These are phyloP conservation scores for Pholiota molesta DNA, from an alignment of 768 basidiomycete genomes.

Conservation along the genomic window DNA sequence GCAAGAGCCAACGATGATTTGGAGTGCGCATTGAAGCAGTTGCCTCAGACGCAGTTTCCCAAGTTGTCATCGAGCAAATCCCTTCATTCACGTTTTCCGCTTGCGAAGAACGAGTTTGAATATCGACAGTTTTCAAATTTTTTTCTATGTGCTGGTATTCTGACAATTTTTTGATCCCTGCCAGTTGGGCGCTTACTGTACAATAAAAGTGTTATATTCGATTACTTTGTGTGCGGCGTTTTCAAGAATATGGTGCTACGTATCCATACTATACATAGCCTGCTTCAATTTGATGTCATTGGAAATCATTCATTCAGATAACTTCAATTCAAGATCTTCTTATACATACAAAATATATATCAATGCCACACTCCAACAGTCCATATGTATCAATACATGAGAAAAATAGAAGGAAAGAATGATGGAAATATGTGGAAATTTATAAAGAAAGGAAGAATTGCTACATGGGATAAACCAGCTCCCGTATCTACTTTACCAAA, in stretches of 20 bases:
- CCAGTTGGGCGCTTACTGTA: no score
- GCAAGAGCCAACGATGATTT: not conserved
- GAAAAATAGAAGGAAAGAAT: not conserved
- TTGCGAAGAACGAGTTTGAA: not conserved
- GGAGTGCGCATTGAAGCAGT: conserved; percentile 1
- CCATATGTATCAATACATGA: not conserved
- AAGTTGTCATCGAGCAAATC: not conserved
- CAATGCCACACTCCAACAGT: not conserved
- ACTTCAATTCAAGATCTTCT: not conserved
- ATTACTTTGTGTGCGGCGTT: no score
- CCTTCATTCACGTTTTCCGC: not conserved
- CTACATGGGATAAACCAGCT: not conserved
- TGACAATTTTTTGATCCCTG: no score
- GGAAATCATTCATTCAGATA: no score
- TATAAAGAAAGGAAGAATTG: not conserved
- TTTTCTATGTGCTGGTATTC: no score
- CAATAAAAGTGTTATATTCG: no score
- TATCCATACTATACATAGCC: no score
- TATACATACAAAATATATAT: not conserved
- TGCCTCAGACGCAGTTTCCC: conserved; percentile 12
- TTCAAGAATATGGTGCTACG: no score
- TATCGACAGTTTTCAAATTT: no score
- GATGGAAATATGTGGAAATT: no score
- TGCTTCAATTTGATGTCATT: no score
- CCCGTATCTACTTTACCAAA: not conserved